phyloP scores from a whole-genome alignment of 306 rosid species.

The Herpetospermum pedunculosum region DNA sequence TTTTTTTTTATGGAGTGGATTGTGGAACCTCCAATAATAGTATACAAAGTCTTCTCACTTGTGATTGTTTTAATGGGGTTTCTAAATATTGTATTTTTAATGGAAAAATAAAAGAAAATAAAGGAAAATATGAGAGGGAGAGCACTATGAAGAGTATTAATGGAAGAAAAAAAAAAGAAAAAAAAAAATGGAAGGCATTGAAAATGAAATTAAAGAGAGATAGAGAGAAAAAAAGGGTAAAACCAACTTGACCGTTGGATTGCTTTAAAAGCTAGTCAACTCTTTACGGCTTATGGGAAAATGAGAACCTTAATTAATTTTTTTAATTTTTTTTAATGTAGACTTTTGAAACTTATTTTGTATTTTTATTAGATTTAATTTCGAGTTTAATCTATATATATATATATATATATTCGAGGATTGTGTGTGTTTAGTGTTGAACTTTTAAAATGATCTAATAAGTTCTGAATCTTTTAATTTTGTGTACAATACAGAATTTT shows the following conservation, averaged over 20 bases:
- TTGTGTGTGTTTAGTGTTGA: no score
- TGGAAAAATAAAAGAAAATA: neutral
- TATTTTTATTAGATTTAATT: no score
- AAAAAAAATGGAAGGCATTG: neutral
- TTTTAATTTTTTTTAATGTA: neutral
- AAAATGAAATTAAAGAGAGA: neutral
- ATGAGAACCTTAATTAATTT: neutral
- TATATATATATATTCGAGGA: no score
- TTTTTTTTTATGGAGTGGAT: neutral
- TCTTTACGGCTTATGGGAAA: neutral
- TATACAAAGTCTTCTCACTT: slow-evolving; percentile 5
- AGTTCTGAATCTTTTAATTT: no score
- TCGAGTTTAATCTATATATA: no score
- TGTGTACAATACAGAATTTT: no score
- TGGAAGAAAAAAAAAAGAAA: neutral
- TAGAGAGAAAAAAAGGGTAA: neutral
- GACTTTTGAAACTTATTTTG: neutral
- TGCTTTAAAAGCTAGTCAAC: slow-evolving; percentile 6
- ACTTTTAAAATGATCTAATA: no score
- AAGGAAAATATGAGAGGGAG: neutral
- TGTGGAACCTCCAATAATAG: slow-evolving; percentile 6
- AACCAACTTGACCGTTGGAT: slow-evolving; percentile 11
- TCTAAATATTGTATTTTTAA: neutral
- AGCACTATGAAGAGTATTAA: neutral
- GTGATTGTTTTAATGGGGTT: neutral